A percentile compares a stretch with the other conserved stretches of the same genome.
Evolutionary conservation across 495 filamentous ascomycete genomes (phyloP).

Genomic region (Tetracladium setigerum): DNA sequence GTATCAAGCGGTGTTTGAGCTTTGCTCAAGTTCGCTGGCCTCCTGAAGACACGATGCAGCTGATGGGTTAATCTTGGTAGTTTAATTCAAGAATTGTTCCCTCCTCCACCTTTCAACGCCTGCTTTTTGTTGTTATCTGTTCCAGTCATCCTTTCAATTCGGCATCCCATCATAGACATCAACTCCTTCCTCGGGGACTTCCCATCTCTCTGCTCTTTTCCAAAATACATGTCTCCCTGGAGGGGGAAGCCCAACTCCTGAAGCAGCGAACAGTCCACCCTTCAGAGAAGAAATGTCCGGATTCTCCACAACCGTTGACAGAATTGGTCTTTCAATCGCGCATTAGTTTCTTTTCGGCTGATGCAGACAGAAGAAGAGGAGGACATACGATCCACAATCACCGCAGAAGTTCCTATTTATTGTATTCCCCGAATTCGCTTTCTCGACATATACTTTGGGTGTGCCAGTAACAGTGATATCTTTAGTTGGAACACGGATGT

Average conservation of each 20-base stretch:
- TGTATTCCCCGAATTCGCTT: conserved; percentile 4
- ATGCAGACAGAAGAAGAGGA: background rate
- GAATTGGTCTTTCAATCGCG: conserved; percentile 1
- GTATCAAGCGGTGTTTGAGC: conserved; percentile 93
- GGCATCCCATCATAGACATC: background rate
- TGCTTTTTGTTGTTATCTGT: too few relatives aligned
- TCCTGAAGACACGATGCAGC: conserved; percentile 81
- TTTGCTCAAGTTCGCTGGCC: conserved; percentile 97
- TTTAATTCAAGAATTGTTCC: too few relatives aligned
- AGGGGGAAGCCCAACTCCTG: conserved; percentile 5
- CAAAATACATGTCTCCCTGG: conserved; percentile 2
- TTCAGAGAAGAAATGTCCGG: conserved; percentile 6
- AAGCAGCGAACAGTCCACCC: conserved; percentile 6
- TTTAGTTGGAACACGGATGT: background rate
- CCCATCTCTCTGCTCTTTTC: conserved; percentile 9
- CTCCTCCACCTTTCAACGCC: too few relatives aligned
- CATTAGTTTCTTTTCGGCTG: background rate
- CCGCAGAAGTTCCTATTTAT: conserved; percentile 5
- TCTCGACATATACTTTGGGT: conserved; percentile 3
- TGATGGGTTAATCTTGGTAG: conserved; percentile 60
- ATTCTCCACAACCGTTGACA: background rate
- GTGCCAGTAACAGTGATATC: conserved; percentile 3
- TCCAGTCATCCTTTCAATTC: too few relatives aligned
- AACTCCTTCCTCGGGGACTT: conserved; percentile 1
- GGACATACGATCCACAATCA: conserved; percentile 10